Evolutionary conservation across 257 asterid genomes (phyloP).

Genomic region (Leptodermis oblonga): DNA sequence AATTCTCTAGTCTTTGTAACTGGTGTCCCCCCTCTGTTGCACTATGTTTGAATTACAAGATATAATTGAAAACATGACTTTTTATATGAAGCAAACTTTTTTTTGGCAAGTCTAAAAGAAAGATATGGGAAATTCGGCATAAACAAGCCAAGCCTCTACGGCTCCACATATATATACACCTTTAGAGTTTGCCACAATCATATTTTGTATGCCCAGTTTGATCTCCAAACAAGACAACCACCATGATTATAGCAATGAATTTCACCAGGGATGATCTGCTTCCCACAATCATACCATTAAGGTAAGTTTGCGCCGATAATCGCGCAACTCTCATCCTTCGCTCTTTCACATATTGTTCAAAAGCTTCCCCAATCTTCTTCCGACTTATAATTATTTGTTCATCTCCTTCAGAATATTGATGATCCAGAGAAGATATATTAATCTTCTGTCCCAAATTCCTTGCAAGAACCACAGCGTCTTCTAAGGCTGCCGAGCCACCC

Average conservation of each 20-base stretch:
- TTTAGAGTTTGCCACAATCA: background rate
- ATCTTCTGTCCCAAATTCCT: slow-evolving; percentile 27
- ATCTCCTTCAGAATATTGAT: background rate
- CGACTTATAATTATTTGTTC: background rate
- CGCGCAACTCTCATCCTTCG: slow-evolving; percentile 30
- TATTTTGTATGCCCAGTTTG: background rate
- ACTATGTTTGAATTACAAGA: too few species aligned
- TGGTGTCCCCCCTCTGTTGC: too few species aligned
- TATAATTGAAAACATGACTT: too few species aligned
- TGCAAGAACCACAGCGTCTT: slow-evolving; percentile 43
- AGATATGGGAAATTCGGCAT: too few species aligned
- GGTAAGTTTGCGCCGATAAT: slow-evolving; percentile 31
- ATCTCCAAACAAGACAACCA: slow-evolving; percentile 4
- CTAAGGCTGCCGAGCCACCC: slow-evolving; percentile 36
- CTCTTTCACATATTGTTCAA: slow-evolving; percentile 32
- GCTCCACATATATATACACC: too few species aligned
- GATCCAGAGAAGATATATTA: background rate
- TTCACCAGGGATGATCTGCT: slow-evolving; percentile 6
- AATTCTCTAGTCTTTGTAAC: too few species aligned
- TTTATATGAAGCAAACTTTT: too few species aligned
- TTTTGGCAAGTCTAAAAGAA: too few species aligned
- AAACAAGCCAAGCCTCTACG: too few species aligned
- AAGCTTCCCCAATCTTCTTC: slow-evolving; percentile 17
- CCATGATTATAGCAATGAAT: background rate
- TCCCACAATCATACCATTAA: slow-evolving; percentile 17